A percentile compares a stretch with the other conserved stretches of the same genome.
phyloP scores from a whole-genome alignment of 768 basidiomycete genomes.

The Tulasnella calospora region DNA sequence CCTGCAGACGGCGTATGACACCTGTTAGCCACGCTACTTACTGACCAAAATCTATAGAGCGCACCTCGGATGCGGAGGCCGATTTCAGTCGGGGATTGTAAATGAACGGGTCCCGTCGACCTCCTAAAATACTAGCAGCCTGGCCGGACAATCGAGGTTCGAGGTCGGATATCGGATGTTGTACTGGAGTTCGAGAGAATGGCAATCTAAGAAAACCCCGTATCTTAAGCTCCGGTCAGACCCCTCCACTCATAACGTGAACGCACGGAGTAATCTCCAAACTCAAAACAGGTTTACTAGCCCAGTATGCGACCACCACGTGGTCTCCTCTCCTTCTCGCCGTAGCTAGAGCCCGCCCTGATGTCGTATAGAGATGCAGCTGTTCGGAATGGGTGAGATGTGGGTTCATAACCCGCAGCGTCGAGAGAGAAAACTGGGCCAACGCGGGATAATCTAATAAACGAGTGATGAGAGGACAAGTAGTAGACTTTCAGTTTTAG shows the following conservation, averaged over 20 bases:
- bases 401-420: conserved; percentile 65
- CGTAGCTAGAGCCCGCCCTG: conserved; percentile 64
- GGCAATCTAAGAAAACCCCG: conserved; percentile 50
- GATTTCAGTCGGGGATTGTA: conserved; percentile 77
- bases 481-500: background rate
- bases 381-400: conserved; percentile 75
- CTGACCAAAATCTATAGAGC: conserved; percentile 37
- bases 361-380: conserved; percentile 66
- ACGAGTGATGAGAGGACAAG: background rate
- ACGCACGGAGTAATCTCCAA: conserved; percentile 72
- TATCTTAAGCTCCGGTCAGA: conserved; percentile 24
- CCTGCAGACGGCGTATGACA: conserved; percentile 35
- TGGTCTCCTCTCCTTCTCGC: conserved; percentile 73
- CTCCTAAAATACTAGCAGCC: background rate
- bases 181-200: conserved; percentile 61
- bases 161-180: conserved; percentile 50
- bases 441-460: conserved; percentile 72
- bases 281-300: conserved; percentile 71
- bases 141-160: conserved; percentile 17
- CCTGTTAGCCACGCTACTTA: conserved; percentile 29
- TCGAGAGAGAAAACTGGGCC: conserved; percentile 83
- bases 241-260: background rate
- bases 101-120: conserved; percentile 66
- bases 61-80: conserved; percentile 50
- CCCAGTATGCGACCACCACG: conserved; percentile 77